phyloP scores from a whole-genome alignment of 495 filamentous ascomycete species.

The Durotheca rogersii region DNA sequence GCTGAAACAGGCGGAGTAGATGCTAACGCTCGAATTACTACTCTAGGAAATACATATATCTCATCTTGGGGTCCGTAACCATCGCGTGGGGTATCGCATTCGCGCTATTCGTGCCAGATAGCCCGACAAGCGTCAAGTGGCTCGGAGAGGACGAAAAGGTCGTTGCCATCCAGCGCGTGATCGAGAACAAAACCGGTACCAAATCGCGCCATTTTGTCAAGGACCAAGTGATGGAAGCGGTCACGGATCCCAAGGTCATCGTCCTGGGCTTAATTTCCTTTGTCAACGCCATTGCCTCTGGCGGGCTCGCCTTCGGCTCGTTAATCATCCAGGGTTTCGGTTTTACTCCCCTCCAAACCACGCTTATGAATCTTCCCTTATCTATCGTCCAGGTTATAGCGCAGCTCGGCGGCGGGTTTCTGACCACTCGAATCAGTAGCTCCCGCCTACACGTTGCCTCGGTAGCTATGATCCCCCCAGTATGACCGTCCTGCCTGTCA shows the following conservation, averaged over 20 bases:
- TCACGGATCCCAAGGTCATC: slow-evolving; percentile 31
- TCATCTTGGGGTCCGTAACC: slow-evolving; percentile 48
- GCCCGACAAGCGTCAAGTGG: slow-evolving; percentile 44
- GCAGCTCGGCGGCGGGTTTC: slow-evolving; percentile 16
- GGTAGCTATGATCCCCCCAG: slow-evolving; percentile 23
- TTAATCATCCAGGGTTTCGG: slow-evolving; percentile 61
- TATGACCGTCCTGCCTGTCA: background rate
- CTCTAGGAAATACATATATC: slow-evolving; percentile 41
- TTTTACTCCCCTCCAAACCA: slow-evolving; percentile 53
- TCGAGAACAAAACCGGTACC: slow-evolving; percentile 37
- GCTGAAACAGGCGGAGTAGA: too few relatives aligned
- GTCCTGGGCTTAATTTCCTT: slow-evolving; percentile 34
- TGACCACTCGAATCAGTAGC: slow-evolving; percentile 3
- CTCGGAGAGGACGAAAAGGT: slow-evolving; percentile 34
- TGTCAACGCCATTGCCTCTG: slow-evolving; percentile 30
- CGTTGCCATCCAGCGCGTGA: slow-evolving; percentile 31
- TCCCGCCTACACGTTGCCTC: slow-evolving; percentile 23
- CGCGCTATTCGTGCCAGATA: slow-evolving; percentile 55
- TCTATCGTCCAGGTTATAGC: slow-evolving; percentile 21
- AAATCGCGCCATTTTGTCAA: slow-evolving; percentile 32
- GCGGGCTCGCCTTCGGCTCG: slow-evolving; percentile 46
- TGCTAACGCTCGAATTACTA: background rate
- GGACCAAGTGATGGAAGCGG: slow-evolving; percentile 33
- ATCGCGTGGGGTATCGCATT: slow-evolving; percentile 53
- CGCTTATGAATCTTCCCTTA: slow-evolving; percentile 39